A percentile compares a stretch with the other conserved stretches of the same genome.
phyloP scores from a whole-genome alignment of 176 grass and related monocot species.

The Miscanthus lutarioriparius region DNA sequence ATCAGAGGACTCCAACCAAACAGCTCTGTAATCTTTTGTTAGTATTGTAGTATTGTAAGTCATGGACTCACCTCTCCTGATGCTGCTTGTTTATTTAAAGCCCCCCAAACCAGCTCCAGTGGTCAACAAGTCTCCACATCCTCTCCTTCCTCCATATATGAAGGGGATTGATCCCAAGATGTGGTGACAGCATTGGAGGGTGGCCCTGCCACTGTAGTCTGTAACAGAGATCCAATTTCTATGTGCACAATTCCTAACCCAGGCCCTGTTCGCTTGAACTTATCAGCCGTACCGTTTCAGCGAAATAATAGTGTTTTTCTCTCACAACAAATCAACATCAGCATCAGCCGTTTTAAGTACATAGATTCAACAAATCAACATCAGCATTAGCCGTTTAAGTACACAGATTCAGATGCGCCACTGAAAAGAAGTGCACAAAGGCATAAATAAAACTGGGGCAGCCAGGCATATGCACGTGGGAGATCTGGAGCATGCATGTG shows the following conservation, averaged over 20 bases:
- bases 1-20: neutral
- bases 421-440: conserved; percentile 18
- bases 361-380: no score
- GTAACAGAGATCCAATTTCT: conserved; percentile 44
- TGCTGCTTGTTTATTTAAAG: neutral
- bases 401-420: conserved; percentile 48
- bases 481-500: conserved; percentile 50
- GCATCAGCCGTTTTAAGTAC: no score
- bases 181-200: conserved; percentile 35
- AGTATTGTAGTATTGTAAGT: neutral
- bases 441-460: conserved; percentile 40
- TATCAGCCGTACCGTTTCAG: no score
- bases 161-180: conserved; percentile 20
- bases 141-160: neutral
- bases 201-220: conserved; percentile 10
- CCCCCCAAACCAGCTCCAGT: neutral
- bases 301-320: no score
- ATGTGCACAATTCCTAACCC: neutral
- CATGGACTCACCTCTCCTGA: neutral
- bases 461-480: conserved; percentile 41
- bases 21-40: neutral
- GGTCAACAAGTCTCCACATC: conserved; percentile 30
- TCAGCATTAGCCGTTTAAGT: no score
- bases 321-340: no score
- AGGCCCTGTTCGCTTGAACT: no score